Conservation (phyloP, 148 eudicot genomes). For the Dianthus caryophyllus region DNA sequence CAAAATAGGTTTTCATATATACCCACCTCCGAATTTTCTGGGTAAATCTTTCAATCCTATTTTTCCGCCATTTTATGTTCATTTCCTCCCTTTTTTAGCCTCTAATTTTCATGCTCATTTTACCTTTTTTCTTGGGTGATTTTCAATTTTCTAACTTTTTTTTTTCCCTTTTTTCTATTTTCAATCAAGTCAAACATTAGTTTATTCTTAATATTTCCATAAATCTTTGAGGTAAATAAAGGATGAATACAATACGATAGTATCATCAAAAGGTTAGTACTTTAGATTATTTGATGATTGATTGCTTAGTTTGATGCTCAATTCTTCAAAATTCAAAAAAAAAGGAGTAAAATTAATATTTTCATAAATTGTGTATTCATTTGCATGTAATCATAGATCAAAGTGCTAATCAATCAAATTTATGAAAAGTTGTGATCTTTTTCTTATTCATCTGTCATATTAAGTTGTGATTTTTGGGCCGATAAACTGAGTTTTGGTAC, state of each 20-base stretch:
- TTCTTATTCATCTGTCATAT: no score
- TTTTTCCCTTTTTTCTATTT: not conserved
- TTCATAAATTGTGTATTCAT: no score
- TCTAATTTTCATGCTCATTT: slow-evolving; percentile 17
- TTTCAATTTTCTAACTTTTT: slow-evolving; percentile 1
- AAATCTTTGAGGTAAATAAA: not conserved
- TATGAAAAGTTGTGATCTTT: no score
- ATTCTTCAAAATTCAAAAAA: no score
- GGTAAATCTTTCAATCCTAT: slow-evolving; percentile 29
- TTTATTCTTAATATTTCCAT: not conserved
- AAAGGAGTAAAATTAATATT: no score
- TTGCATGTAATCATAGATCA: no score
- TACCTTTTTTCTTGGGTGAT: slow-evolving; percentile 14
- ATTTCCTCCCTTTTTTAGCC: not conserved
- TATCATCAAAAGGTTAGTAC: not conserved
- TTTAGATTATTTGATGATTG: slow-evolving; percentile 5
- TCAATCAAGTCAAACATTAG: not conserved
- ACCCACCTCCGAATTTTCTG: slow-evolving; percentile 32
- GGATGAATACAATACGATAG: slow-evolving; percentile 8
- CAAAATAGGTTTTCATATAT: no score
- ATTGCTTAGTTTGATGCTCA: no score
- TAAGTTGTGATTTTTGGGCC: no score
- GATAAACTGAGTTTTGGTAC: no score
- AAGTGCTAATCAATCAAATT: no score
- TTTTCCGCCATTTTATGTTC: slow-evolving; percentile 17